Evolutionary conservation across 1,139 yeast species (phyloP).

Genomic region (Hyphopichia buzzinii): DNA sequence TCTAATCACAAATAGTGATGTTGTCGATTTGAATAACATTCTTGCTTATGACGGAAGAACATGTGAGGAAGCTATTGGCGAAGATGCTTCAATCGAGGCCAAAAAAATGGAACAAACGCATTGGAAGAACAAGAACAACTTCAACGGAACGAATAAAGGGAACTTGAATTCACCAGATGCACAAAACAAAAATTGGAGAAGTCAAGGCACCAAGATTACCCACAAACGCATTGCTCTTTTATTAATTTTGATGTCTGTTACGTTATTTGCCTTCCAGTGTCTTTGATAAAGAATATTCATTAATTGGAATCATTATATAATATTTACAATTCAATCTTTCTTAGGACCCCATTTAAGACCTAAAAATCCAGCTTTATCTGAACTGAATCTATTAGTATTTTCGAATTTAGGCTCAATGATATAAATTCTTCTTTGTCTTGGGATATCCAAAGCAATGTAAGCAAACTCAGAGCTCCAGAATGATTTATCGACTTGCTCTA

Average conservation of each 20-base stretch:
- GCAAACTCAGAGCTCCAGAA: conserved; percentile 71
- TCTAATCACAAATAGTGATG: conserved; percentile 23
- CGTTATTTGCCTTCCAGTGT: no score
- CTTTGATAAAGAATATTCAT: background rate
- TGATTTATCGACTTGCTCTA: conserved; percentile 72
- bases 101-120: no score
- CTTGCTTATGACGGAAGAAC: conserved; percentile 27
- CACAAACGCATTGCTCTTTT: no score
- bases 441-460: conserved; percentile 73
- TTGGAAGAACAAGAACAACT: no score
- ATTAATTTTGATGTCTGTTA: no score
- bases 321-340: conserved; percentile 32
- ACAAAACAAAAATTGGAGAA: no score
- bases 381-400: background rate
- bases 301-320: background rate
- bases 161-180: no score
- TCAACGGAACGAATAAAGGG: no score
- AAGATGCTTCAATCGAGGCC: no score
- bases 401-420: conserved; percentile 58
- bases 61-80: conserved; percentile 13
- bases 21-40: conserved; percentile 18
- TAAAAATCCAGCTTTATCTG: conserved; percentile 55
- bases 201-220: no score
- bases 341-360: conserved; percentile 88
- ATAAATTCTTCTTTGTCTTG: conserved; percentile 66